A percentile compares a stretch with the other conserved stretches of the same genome.
Conservation (phyloP, 306 rosid genomes). For the Vicia sativa region DNA sequence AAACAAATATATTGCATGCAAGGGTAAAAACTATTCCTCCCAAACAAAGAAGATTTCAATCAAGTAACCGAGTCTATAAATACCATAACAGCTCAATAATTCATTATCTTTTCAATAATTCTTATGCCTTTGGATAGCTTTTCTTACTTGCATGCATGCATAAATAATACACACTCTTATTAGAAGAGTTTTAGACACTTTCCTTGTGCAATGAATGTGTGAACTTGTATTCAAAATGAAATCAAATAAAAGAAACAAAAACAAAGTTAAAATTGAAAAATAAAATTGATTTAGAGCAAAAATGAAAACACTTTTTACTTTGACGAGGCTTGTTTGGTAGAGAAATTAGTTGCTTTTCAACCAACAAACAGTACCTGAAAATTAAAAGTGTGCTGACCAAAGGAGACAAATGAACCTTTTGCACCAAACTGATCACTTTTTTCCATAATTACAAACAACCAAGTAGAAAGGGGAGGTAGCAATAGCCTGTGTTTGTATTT, state of each 20-base stretch:
- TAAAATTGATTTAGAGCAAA: not conserved
- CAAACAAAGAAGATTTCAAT: no score
- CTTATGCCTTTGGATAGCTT: no score
- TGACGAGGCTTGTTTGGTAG: not conserved
- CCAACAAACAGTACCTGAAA: slow-evolving; percentile 26
- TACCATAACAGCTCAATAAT: no score
- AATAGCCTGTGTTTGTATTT: not conserved
- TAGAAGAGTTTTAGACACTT: no score
- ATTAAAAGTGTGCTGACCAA: not conserved
- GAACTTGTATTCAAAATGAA: no score
- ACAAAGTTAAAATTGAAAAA: not conserved
- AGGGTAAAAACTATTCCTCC: no score
- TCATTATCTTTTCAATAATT: no score
- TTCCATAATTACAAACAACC: slow-evolving; percentile 23
- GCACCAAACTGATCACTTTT: slow-evolving; percentile 1
- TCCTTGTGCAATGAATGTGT: no score
- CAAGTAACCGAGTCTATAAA: no score
- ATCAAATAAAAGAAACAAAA: not conserved
- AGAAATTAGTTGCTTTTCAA: slow-evolving; percentile 28
- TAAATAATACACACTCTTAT: no score
- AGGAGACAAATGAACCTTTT: slow-evolving; percentile 33
- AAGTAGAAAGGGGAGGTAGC: slow-evolving; percentile 5
- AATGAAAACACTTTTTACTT: not conserved
- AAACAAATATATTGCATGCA: no score
- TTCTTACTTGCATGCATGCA: no score